A percentile compares a stretch with the other conserved stretches of the same genome.
Evolutionary conservation across 2,329 filamentous ascomycete genomes (phyloP).

Genomic region (Aspergillus sojae): DNA sequence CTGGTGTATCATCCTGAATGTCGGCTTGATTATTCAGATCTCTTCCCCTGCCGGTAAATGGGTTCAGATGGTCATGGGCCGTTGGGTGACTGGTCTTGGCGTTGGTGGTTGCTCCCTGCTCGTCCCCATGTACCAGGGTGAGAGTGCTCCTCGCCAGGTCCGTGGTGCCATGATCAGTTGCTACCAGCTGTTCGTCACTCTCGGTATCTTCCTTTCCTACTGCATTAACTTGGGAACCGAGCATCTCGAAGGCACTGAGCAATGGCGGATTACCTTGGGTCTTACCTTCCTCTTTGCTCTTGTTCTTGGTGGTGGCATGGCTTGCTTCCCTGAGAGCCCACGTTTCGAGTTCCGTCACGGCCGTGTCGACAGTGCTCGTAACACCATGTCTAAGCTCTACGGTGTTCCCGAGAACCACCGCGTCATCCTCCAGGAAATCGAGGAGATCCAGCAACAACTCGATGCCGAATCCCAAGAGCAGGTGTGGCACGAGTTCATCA

Average conservation of each 20-base stretch:
- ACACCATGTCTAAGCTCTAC: conserved; percentile 58
- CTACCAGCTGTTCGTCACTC: conserved; percentile 53
- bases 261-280: conserved; percentile 57
- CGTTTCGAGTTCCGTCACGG: conserved; percentile 61
- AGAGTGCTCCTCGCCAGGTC: conserved; percentile 49
- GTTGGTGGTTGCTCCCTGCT: conserved; percentile 48
- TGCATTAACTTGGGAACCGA: conserved; percentile 51
- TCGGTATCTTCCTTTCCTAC: conserved; percentile 51
- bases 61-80: conserved; percentile 48
- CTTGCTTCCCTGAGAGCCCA: conserved; percentile 59
- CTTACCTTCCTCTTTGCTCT: conserved; percentile 60
- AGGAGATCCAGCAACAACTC: conserved; percentile 60
- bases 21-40: conserved; percentile 50
- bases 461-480: conserved; percentile 52
- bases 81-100: conserved; percentile 48
- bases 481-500: conserved; percentile 47
- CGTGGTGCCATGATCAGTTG: conserved; percentile 51
- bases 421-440: conserved; percentile 56
- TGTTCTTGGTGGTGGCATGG: conserved; percentile 58
- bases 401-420: conserved; percentile 57
- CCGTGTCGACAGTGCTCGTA: conserved; percentile 53
- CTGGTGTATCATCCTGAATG: conserved; percentile 44
- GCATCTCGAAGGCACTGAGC: conserved; percentile 42
- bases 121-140: conserved; percentile 52
- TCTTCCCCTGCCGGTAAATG: conserved; percentile 39